Conservation (phyloP, 2,329 filamentous ascomycete species). For the Alternaria sp. region DNA sequence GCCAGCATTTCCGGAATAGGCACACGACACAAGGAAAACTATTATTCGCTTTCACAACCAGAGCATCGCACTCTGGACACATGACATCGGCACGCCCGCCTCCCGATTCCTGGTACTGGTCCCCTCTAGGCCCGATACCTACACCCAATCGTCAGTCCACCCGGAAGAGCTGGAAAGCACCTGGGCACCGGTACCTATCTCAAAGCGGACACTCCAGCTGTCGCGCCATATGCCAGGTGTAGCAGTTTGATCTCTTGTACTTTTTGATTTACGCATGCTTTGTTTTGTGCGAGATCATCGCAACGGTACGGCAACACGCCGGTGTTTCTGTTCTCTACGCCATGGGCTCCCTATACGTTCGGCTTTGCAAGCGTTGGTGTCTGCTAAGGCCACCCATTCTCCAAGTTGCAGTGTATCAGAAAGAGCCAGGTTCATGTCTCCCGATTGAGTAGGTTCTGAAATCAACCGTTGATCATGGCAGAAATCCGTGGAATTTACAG, state of each 20-base stretch:
- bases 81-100: conserved; percentile 4
- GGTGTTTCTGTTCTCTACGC: background rate
- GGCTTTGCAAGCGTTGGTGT: conserved; percentile 3
- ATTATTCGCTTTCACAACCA: conserved; percentile 4
- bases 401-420: background rate
- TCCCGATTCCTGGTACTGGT: conserved; percentile 4
- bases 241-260: background rate
- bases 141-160: conserved; percentile 7
- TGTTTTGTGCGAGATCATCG: background rate
- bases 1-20: conserved; percentile 20
- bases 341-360: background rate
- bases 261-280: background rate
- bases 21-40: background rate
- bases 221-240: background rate
- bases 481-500: conserved; percentile 16
- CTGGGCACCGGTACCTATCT: background rate
- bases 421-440: background rate
- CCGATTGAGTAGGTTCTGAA: conserved; percentile 17
- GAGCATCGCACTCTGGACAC: conserved; percentile 1
- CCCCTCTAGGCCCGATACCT: conserved; percentile 5
- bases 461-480: conserved; percentile 20
- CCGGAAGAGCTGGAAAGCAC: conserved; percentile 6
- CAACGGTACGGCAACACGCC: background rate
- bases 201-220: background rate
- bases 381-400: background rate